These are phyloP conservation scores for Cyclotella atomus DNA, from an alignment of 108 stramenopile genomes.

Conservation along the genomic window DNA sequence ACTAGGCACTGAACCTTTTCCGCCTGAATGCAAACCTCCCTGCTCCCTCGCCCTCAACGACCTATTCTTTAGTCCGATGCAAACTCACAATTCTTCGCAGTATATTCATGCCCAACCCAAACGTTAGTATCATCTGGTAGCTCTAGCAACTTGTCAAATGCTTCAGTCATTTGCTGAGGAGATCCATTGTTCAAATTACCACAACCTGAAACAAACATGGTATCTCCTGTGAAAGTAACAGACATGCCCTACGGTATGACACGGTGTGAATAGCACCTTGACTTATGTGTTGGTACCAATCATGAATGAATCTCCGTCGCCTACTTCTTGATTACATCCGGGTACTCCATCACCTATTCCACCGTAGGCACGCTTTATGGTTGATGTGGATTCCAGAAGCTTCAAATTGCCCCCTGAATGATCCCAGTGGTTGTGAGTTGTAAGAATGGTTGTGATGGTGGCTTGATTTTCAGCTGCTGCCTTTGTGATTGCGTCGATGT, in stretches of 20 bases:
- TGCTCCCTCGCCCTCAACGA: slow-evolving; percentile 27
- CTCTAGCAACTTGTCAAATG: slow-evolving; percentile 43
- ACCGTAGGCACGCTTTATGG: slow-evolving; percentile 34
- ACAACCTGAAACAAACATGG: slow-evolving; percentile 73
- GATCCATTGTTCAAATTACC: slow-evolving; percentile 62
- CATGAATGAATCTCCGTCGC: slow-evolving; percentile 50
- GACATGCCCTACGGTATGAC: slow-evolving; percentile 74
- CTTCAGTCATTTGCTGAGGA: slow-evolving; percentile 46
- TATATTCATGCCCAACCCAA: slow-evolving; percentile 82
- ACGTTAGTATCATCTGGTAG: slow-evolving; percentile 66
- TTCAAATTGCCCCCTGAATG: slow-evolving; percentile 74
- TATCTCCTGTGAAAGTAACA: slow-evolving; percentile 79
- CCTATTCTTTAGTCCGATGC: slow-evolving; percentile 46
- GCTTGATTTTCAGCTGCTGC: slow-evolving; percentile 52
- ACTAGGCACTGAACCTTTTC: slow-evolving; percentile 48
- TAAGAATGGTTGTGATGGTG: slow-evolving; percentile 57
- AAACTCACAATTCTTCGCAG: slow-evolving; percentile 65
- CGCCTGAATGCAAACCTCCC: slow-evolving; percentile 23
- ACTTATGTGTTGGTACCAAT: slow-evolving; percentile 49
- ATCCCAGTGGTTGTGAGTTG: slow-evolving; percentile 83
- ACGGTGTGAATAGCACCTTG: slow-evolving; percentile 60
- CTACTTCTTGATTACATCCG: slow-evolving; percentile 41
- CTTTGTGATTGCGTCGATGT: slow-evolving; percentile 47
- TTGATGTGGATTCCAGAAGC: slow-evolving; percentile 25
- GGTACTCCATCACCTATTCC: slow-evolving; percentile 34